These are phyloP conservation scores for Ophiosphaerella narmari DNA, from an alignment of 2,329 filamentous ascomycete species.

Conservation along the genomic window DNA sequence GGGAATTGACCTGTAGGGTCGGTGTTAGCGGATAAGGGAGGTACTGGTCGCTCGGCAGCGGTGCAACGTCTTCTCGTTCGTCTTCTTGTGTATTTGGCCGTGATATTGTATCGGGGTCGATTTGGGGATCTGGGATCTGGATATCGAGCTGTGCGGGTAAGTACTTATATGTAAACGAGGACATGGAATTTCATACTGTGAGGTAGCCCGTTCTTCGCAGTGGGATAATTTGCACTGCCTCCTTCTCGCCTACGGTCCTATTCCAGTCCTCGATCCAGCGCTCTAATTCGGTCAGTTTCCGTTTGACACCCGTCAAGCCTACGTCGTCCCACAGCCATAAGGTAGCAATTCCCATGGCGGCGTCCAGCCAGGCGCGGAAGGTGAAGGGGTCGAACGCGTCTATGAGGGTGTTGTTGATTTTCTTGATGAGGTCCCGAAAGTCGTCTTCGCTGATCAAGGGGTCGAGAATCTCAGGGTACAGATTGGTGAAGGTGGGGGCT, in stretches of 20 bases:
- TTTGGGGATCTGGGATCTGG: conserved; percentile 78
- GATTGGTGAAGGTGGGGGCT: conserved; percentile 89
- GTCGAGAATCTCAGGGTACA: conserved; percentile 95
- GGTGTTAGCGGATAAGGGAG: conserved; percentile 32
- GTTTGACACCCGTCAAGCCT: conserved; percentile 76
- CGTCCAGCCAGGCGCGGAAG: conserved; percentile 78
- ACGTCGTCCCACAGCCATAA: conserved; percentile 96
- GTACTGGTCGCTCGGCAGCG: conserved; percentile 22
- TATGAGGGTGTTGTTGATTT: conserved; percentile 76
- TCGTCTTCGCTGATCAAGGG: conserved; percentile 83
- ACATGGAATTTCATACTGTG: conserved; percentile 61
- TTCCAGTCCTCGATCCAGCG: conserved; percentile 89
- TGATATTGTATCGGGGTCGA: conserved; percentile 49
- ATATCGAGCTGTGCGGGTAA: conserved; percentile 67
- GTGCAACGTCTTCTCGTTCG: conserved; percentile 9
- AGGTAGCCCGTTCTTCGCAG: conserved; percentile 85
- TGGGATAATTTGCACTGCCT: conserved; percentile 74
- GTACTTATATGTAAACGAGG: neutral
- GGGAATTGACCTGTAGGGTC: conserved; percentile 36
- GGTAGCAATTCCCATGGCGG: conserved; percentile 77
- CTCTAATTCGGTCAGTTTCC: conserved; percentile 71
- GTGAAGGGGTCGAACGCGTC: conserved; percentile 81
- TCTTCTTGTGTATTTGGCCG: conserved; percentile 36
- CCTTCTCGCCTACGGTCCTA: conserved; percentile 60
- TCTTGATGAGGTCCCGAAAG: conserved; percentile 80